Conservation (phyloP, 139 green algal genomes). For the Haematococcus sp. region DNA sequence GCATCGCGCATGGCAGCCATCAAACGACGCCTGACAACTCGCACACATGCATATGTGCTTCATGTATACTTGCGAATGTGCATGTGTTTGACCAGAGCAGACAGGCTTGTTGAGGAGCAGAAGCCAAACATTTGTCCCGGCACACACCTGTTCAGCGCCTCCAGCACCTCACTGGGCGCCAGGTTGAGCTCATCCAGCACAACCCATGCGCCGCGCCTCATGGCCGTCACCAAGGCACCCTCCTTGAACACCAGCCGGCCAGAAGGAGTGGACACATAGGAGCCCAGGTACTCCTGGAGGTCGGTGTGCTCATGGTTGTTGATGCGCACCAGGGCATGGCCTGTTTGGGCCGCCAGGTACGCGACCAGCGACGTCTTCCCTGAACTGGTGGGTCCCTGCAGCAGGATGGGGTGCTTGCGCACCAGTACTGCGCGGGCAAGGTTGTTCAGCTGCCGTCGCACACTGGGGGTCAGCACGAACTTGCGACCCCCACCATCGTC, state of each 20-base stretch:
- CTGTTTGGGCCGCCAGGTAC: constrained; percentile 90
- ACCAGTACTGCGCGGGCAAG: constrained; percentile 88
- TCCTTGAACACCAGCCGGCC: constrained; percentile 87
- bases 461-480: constrained; percentile 87
- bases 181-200: constrained; percentile 99
- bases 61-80: no score
- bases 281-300: constrained; percentile 97
- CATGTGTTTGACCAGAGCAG: no score
- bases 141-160: constrained; percentile 91
- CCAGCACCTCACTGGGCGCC: constrained; percentile 90
- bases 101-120: no score
- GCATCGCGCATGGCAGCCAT: neutral
- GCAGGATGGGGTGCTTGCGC: constrained; percentile 26
- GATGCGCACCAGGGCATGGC: constrained; percentile 92
- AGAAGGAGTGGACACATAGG: constrained; percentile 72
- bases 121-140: no score
- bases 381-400: constrained; percentile 92
- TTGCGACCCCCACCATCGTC: constrained; percentile 43
- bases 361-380: constrained; percentile 97
- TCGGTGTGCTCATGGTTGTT: constrained; percentile 99
- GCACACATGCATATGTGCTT: neutral
- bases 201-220: constrained; percentile 90
- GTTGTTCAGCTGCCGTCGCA: constrained; percentile 81
- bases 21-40: neutral
- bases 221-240: constrained; percentile 89